These are phyloP conservation scores for Ustulina deusta DNA, from an alignment of 2,329 filamentous ascomycete genomes.

Conservation along the genomic window DNA sequence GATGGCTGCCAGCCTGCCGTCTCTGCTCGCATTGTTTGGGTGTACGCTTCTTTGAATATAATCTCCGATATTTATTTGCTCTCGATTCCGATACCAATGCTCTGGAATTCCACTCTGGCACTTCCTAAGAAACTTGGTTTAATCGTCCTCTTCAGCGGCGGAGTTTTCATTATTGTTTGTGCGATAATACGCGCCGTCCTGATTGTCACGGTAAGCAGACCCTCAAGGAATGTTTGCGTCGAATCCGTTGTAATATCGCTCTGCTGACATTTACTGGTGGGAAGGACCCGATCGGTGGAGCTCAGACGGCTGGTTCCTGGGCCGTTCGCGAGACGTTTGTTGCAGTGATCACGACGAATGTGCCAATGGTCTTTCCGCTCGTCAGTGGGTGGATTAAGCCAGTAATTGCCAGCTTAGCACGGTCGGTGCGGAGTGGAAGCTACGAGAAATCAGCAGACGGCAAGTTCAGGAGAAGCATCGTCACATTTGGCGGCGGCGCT, in stretches of 20 bases:
- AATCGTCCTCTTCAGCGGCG: slow-evolving; percentile 53
- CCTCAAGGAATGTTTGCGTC: too few species aligned
- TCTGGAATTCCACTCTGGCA: slow-evolving; percentile 55
- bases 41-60: slow-evolving; percentile 63
- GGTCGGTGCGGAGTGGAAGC: slow-evolving; percentile 52
- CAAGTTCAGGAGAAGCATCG: slow-evolving; percentile 44
- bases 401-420: slow-evolving; percentile 51
- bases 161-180: slow-evolving; percentile 56
- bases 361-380: slow-evolving; percentile 59
- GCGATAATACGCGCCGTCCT: slow-evolving; percentile 54
- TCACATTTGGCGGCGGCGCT: slow-evolving; percentile 58
- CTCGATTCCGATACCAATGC: slow-evolving; percentile 67
- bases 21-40: slow-evolving; percentile 60
- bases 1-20: slow-evolving; percentile 61
- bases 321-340: slow-evolving; percentile 59
- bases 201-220: slow-evolving; percentile 51
- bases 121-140: slow-evolving; percentile 53
- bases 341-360: slow-evolving; percentile 57
- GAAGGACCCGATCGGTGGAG: slow-evolving; percentile 55
- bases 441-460: slow-evolving; percentile 53
- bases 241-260: neutral
- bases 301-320: slow-evolving; percentile 57
- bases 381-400: too few species aligned
- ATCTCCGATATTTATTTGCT: slow-evolving; percentile 69
- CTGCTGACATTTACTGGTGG: slow-evolving; percentile 7